Evolutionary conservation across 768 basidiomycete species (phyloP), one percentile per base, ranked within the genome.

Genomic region (Boletus bicolor): DNA sequence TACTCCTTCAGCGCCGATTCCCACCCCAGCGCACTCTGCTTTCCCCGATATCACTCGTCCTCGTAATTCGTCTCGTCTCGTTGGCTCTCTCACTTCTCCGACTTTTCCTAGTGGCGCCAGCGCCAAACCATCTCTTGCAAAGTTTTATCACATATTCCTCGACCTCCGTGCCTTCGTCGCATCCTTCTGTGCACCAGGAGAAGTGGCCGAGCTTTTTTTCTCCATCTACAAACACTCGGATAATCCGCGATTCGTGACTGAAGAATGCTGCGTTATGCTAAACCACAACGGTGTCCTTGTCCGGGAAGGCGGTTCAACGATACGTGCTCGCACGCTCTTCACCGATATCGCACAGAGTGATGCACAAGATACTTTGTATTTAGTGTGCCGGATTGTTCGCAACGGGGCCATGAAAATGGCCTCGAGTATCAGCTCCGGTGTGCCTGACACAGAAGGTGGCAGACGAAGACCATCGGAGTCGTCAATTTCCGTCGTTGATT

Each of bases 131-230:
- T 63, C 77, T 28, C 69, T 81, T 30, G 80, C 82, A 44, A 88
- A 88, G 59, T 94, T 94, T 70, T 94, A 89, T 66, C 95, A 98
- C 64, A 79, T 95, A 51, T 92, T 85, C 68, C 80, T 98, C 58
- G 95, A 98, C 62, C 73, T 98, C 9, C 88, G 91, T 19, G 93
- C 93, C 0, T 94, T 98, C 66, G 88, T 95, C 34, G 96, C 93
- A 15, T 89, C 88, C 7, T 88, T 87, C 2, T 98, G 95, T 70
- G 77, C 86, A 0, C 87, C 95, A 0, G 94, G 93, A 10, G 96
- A 98, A 72, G 91, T 89, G 0, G 91, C 88, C 14, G 96, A 98
- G 67, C 83, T 98, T 3, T 92, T 86, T 67, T 97, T 98, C 75
- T 94, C 93, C 11, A 79, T 98, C 7, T 98, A 90, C 79, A 90